Conservation (phyloP, 2,329 filamentous ascomycete species). For the Microthyrium microscopicum region DNA sequence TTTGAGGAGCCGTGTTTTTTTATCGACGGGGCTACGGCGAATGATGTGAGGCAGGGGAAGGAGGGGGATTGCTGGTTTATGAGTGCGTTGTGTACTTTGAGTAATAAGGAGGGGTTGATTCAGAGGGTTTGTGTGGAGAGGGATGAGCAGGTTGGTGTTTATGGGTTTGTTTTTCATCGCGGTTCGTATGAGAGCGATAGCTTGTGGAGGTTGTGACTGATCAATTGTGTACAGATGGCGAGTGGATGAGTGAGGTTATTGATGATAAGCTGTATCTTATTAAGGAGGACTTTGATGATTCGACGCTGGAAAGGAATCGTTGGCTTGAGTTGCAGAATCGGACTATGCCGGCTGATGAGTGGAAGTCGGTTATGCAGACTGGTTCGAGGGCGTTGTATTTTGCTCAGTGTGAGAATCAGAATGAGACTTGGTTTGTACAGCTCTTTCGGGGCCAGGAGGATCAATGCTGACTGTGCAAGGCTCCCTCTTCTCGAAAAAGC, state of each 20-base stretch:
- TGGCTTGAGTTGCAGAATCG: slow-evolving; percentile 57
- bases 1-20: slow-evolving; percentile 65
- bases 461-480: too few relatives aligned
- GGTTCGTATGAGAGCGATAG: slow-evolving; percentile 17
- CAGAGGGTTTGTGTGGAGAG: slow-evolving; percentile 56
- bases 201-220: neutral
- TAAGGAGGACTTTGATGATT: slow-evolving; percentile 64
- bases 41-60: slow-evolving; percentile 61
- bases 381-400: slow-evolving; percentile 67
- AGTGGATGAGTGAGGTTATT: slow-evolving; percentile 77
- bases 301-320: slow-evolving; percentile 53
- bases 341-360: slow-evolving; percentile 54
- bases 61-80: slow-evolving; percentile 79
- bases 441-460: too few relatives aligned
- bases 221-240: slow-evolving; percentile 16
- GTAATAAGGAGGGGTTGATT: slow-evolving; percentile 53
- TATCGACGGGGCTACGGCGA: slow-evolving; percentile 57
- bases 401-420: slow-evolving; percentile 55
- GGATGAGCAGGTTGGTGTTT: slow-evolving; percentile 59
- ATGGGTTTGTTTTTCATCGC: slow-evolving; percentile 70
- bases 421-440: slow-evolving; percentile 81
- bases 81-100: slow-evolving; percentile 59
- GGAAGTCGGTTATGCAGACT: slow-evolving; percentile 53
- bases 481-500: slow-evolving; percentile 66
- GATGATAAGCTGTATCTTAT: slow-evolving; percentile 82